phyloP scores from a whole-genome alignment of 768 basidiomycete genomes.

The Cubamyces sp. region DNA sequence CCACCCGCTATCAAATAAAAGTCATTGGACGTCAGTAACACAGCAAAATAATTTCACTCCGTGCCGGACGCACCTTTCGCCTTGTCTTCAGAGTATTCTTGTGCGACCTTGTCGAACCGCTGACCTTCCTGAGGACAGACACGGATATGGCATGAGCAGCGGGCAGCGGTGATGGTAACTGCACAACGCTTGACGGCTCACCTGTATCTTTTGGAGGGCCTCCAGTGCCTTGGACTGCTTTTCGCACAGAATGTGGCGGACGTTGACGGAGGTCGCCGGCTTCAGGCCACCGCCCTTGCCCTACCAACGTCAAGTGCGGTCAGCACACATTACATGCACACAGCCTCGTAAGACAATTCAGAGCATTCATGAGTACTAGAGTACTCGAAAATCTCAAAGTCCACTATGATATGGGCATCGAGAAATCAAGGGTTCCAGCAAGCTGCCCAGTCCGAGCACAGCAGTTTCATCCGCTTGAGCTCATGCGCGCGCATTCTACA shows the following conservation, averaged over 20 bases:
- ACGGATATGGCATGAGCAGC: no score
- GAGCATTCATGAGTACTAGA: not conserved
- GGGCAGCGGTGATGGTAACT: no score
- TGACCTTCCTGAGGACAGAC: constrained; percentile 63
- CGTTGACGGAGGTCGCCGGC: constrained; percentile 80
- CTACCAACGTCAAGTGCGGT: constrained; percentile 31
- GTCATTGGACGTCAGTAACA: not conserved
- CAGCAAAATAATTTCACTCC: not conserved
- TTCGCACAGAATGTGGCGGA: constrained; percentile 87
- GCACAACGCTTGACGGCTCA: constrained; percentile 31
- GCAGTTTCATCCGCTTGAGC: no score
- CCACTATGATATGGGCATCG: no score
- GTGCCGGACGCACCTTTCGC: constrained; percentile 65
- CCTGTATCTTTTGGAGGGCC: constrained; percentile 80
- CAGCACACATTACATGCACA: not conserved
- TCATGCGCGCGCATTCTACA: no score
- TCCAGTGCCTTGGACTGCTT: constrained; percentile 82
- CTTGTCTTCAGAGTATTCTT: constrained; percentile 91
- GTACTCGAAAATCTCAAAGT: no score
- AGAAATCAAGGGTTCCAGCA: no score
- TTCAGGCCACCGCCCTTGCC: constrained; percentile 63
- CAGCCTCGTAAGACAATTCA: not conserved
- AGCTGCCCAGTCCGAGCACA: no score
- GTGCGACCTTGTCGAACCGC: constrained; percentile 85
- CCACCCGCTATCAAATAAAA: constrained; percentile 62